Conservation (phyloP, 129 eudicot species). For the Flaveria robusta region DNA sequence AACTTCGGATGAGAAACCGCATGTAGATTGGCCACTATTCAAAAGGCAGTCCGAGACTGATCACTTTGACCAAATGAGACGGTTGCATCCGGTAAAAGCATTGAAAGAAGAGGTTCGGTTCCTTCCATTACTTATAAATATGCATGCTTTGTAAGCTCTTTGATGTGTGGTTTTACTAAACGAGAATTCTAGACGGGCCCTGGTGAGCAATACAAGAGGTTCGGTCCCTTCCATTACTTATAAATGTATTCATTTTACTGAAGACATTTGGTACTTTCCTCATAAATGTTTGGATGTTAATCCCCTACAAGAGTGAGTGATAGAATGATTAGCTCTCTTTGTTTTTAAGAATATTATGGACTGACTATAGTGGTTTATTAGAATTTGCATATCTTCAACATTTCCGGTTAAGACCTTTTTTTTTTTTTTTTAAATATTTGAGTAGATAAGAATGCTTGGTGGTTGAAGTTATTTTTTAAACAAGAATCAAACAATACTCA, state of each 20-base stretch:
- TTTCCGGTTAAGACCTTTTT: background rate
- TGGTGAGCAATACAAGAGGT: background rate
- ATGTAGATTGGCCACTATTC: background rate
- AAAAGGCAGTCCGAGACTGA: background rate
- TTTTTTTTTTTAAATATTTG: background rate
- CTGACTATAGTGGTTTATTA: background rate
- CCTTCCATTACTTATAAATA: too few species aligned
- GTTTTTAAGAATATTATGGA: background rate
- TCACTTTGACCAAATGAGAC: background rate
- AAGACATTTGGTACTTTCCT: constrained; percentile 17
- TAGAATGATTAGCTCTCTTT: background rate
- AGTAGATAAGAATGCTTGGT: background rate
- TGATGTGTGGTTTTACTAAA: background rate
- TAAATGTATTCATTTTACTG: background rate
- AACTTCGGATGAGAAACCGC: background rate
- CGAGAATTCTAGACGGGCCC: background rate
- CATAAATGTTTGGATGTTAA: constrained; percentile 18
- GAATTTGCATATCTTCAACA: background rate
- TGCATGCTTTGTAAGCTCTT: background rate
- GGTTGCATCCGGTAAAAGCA: background rate
- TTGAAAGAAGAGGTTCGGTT: too few species aligned
- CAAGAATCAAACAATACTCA: too few species aligned
- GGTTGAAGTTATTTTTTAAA: background rate
- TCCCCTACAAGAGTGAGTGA: background rate
- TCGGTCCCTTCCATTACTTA: background rate